Evolutionary conservation across 1,284 basidiomycete genomes (phyloP).

Genomic region (Polyporus tsugae): DNA sequence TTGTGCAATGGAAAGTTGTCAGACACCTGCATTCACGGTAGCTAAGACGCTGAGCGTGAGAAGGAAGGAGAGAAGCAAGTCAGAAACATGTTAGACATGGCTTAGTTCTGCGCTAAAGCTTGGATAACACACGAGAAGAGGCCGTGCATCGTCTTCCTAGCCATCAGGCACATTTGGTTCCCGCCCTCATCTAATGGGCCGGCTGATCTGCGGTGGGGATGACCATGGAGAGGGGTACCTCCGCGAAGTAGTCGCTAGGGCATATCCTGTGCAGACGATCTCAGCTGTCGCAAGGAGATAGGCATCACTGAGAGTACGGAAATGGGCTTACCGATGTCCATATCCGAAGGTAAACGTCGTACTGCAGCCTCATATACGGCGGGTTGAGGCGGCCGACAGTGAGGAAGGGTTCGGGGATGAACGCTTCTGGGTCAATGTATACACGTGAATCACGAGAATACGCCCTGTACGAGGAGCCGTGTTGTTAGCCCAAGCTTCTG

Average conservation of each 20-base stretch:
- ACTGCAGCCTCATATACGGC: background rate
- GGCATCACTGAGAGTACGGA: background rate
- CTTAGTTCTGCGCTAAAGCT: background rate
- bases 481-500: background rate
- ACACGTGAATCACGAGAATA: slow-evolving; percentile 2
- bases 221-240: slow-evolving; percentile 5
- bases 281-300: background rate
- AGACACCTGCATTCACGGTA: background rate
- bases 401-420: slow-evolving; percentile 35
- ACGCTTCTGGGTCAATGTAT: slow-evolving; percentile 29
- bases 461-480: background rate
- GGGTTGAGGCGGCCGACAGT: slow-evolving; percentile 2
- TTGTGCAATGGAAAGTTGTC: background rate
- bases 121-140: background rate
- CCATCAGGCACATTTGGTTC: background rate
- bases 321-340: slow-evolving; percentile 6
- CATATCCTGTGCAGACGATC: slow-evolving; percentile 18
- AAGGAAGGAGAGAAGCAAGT: background rate
- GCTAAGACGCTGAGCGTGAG: background rate
- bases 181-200: background rate
- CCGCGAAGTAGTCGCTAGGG: slow-evolving; percentile 5
- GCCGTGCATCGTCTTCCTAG: background rate
- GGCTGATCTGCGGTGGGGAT: slow-evolving; percentile 3
- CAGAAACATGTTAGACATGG: background rate
- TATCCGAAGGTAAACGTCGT: slow-evolving; percentile 9